Evolutionary conservation across 768 basidiomycete species (phyloP).

Genomic region (Rhizopogon salebrosus): DNA sequence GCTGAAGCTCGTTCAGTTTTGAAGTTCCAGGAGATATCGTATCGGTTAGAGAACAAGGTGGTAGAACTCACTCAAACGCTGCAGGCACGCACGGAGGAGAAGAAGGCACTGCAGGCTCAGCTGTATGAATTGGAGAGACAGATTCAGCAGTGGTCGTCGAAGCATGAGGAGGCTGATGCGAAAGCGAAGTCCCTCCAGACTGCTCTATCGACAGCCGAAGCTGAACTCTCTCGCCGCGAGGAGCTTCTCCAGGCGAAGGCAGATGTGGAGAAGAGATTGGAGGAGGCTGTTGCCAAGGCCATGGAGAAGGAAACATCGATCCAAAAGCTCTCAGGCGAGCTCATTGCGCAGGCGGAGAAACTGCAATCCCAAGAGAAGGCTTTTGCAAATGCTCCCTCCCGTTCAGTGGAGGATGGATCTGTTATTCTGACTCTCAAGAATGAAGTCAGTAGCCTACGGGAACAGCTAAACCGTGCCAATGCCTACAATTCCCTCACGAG

Average conservation of each 20-base stretch:
- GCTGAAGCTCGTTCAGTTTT: constrained; percentile 94
- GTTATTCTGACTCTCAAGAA: constrained; percentile 87
- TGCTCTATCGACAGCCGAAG: constrained; percentile 65
- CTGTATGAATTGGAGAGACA: constrained; percentile 80
- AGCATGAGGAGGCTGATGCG: constrained; percentile 82
- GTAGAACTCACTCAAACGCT: constrained; percentile 95
- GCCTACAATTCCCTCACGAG: constrained; percentile 84
- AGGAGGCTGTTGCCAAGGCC: constrained; percentile 69
- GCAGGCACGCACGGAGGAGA: constrained; percentile 87
- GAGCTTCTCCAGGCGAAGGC: constrained; percentile 72
- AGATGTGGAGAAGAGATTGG: constrained; percentile 73
- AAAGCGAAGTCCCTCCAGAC: constrained; percentile 68
- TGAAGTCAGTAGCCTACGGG: constrained; percentile 88
- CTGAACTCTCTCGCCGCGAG: constrained; percentile 66
- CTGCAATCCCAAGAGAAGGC: constrained; percentile 74
- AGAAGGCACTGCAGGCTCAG: constrained; percentile 77
- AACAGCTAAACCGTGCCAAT: constrained; percentile 94
- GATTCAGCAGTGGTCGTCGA: constrained; percentile 76
- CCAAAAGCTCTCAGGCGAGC: constrained; percentile 72
- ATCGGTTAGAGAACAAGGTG: constrained; percentile 97
- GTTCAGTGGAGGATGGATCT: constrained; percentile 77
- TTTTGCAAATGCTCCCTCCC: constrained; percentile 56
- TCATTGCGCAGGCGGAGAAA: constrained; percentile 65
- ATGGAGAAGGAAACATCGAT: constrained; percentile 83
- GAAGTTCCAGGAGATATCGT: constrained; percentile 98